phyloP scores from a whole-genome alignment of 2,329 filamentous ascomycete species.

The Zalaria obscura region DNA sequence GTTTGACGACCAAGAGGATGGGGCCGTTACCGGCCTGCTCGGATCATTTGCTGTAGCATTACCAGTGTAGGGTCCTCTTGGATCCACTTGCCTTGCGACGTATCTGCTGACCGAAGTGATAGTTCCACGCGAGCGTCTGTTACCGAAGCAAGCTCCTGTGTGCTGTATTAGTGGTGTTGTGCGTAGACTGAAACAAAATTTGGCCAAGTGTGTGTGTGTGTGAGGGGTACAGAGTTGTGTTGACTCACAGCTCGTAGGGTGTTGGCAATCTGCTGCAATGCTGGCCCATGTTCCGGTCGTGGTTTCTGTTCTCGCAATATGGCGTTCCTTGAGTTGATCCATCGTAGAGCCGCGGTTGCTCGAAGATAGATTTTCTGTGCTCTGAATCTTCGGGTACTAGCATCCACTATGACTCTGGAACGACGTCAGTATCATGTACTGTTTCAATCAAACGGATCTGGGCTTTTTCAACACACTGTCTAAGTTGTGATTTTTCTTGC shows the following conservation, averaged over 20 bases:
- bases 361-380: slow-evolving; percentile 47
- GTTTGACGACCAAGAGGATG: neutral
- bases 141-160: slow-evolving; percentile 40
- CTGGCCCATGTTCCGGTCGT: slow-evolving; percentile 30
- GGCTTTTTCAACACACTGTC: slow-evolving; percentile 28
- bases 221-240: no score
- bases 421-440: slow-evolving; percentile 3
- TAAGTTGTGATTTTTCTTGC: slow-evolving; percentile 40
- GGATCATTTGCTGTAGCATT: slow-evolving; percentile 22
- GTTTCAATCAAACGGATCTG: slow-evolving; percentile 5
- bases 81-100: slow-evolving; percentile 45
- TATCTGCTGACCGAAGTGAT: slow-evolving; percentile 40
- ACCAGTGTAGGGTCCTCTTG: slow-evolving; percentile 44
- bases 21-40: slow-evolving; percentile 4
- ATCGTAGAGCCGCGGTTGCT: slow-evolving; percentile 42
- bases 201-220: no score
- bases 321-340: slow-evolving; percentile 39
- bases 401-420: slow-evolving; percentile 44
- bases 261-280: slow-evolving; percentile 33
- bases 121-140: slow-evolving; percentile 43
- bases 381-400: slow-evolving; percentile 44
- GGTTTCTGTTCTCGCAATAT: slow-evolving; percentile 37
- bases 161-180: no score
- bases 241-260: slow-evolving; percentile 27
- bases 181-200: no score